Base-by-base conservation (phyloP, 2,329 filamentous ascomycete species). In the Xylaria sp. region DNA sequence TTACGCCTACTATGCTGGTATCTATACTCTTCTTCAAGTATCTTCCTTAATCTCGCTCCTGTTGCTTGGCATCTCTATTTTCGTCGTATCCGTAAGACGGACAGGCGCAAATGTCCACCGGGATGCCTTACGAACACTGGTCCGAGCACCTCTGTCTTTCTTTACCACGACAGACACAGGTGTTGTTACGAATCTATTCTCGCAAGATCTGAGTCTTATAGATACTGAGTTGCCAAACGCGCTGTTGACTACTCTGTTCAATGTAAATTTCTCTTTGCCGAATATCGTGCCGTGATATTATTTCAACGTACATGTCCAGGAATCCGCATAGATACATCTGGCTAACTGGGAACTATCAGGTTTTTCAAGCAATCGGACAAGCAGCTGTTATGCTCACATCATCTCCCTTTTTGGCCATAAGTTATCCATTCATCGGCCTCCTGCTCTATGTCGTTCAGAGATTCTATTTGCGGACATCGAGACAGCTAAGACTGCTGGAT, bases 381-480 rank as follows among this genome's bases (percentile, higher is more conserved):
- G 79, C 81, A 63, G 78, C 77, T 9, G 75, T 85, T 1, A 80
- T 85, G 49, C 49, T 51, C 27, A 79, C 79, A 36, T 69, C 67
- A 7, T 71, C 47, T 72, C 80, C 62, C 74, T 84, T 81, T 61
- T 75, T 83, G 0, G 79, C 79, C 1, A 77, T 82, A 5, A 79
- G 78, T 1, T 80, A 85, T 58, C 84, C 84, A 0, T 74, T 81
- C 17, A 73, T 84, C 0, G 69, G 80, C 9, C 70, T 74, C 3
- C 68, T 79, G 2, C 66, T 84, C 5, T 86, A 82, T 61, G 56
- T 78, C 2, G 73, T 86, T 5, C 83, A 85, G 66, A 83, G 80
- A 54, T 76, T 83, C 54, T 86, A 87, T 71, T 76, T 86, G n/a
- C 79, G 81, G 1, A 86, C 84, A 1, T 85, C 83, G 2, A 80